Percentiles rank a stretch among this genome's conserved stretches.
These are phyloP conservation scores for Aphanocladium album DNA, from an alignment of 2,329 filamentous ascomycete genomes.

Conservation along the genomic window DNA sequence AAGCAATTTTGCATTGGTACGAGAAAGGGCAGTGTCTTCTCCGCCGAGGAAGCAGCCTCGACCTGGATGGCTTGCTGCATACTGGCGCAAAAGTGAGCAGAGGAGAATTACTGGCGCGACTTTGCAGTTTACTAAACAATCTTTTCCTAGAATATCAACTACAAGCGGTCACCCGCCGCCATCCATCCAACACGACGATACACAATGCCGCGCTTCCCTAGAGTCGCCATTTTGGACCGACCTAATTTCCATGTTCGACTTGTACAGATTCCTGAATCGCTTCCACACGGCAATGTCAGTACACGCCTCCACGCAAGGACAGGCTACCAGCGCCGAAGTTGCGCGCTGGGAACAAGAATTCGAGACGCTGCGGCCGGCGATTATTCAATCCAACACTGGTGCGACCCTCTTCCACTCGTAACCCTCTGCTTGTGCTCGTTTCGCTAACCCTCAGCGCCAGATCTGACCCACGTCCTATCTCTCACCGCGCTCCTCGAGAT, in stretches of 20 bases:
- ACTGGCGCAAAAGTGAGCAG: slow-evolving; percentile 41
- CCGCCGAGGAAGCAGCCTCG: slow-evolving; percentile 47
- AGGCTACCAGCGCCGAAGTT: slow-evolving; percentile 42
- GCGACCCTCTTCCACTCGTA: slow-evolving; percentile 10
- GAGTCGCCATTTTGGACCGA: slow-evolving; percentile 38
- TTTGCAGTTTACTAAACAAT: neutral
- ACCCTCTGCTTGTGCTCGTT: neutral
- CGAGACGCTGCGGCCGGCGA: slow-evolving; percentile 39
- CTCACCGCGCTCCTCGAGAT: slow-evolving; percentile 48
- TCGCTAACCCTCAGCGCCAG: slow-evolving; percentile 25
- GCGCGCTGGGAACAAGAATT: slow-evolving; percentile 49
- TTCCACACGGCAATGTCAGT: slow-evolving; percentile 44
- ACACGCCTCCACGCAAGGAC: slow-evolving; percentile 40
- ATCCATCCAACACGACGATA: slow-evolving; percentile 47
- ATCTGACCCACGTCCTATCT: slow-evolving; percentile 44
- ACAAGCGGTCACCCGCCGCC: slow-evolving; percentile 43
- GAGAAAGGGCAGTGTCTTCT: slow-evolving; percentile 37
- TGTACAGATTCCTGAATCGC: slow-evolving; percentile 46
- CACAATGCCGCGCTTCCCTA: slow-evolving; percentile 35
- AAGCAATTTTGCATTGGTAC: slow-evolving; percentile 42
- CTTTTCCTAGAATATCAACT: slow-evolving; percentile 29
- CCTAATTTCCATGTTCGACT: slow-evolving; percentile 39
- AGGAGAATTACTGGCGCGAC: neutral
- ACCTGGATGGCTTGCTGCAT: slow-evolving; percentile 52
- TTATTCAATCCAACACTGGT: slow-evolving; percentile 45